Evolutionary conservation across 2,329 filamentous ascomycete genomes (phyloP).

Genomic region (Xylariales sp.): DNA sequence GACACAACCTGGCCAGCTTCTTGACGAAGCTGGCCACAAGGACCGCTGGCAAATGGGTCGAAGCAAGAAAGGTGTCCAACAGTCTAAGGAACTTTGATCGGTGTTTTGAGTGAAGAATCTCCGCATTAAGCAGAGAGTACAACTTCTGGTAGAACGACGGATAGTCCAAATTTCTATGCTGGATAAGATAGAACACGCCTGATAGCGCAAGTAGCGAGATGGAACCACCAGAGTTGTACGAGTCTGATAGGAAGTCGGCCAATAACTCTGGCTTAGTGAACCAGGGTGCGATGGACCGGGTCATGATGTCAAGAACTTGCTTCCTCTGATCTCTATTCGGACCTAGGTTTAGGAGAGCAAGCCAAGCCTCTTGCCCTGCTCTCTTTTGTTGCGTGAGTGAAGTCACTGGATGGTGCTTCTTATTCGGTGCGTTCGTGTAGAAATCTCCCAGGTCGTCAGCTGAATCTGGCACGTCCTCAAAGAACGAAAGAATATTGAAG

Average conservation of each 20-base stretch:
- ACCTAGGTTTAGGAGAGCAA: constrained; percentile 65
- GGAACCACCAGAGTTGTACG: constrained; percentile 80
- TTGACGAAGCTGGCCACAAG: constrained; percentile 97
- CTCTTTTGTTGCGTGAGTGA: constrained; percentile 70
- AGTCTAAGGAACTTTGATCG: constrained; percentile 90
- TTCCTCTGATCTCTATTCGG: constrained; percentile 74
- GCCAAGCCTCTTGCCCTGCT: constrained; percentile 81
- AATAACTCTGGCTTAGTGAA: constrained; percentile 83
- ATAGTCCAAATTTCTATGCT: constrained; percentile 92
- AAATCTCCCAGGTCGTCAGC: constrained; percentile 64
- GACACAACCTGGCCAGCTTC: constrained; percentile 73
- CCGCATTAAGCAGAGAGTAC: constrained; percentile 83
- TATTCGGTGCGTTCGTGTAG: constrained; percentile 60
- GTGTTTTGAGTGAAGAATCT: constrained; percentile 89
- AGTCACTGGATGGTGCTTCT: constrained; percentile 61
- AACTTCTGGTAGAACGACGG: constrained; percentile 90
- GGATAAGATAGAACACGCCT: constrained; percentile 91
- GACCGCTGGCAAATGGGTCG: constrained; percentile 85
- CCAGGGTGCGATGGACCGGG: constrained; percentile 79
- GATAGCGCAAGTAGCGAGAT: constrained; percentile 84
- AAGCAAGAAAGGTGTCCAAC: constrained; percentile 83
- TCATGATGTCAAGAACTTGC: constrained; percentile 67
- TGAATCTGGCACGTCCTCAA: constrained; percentile 67
- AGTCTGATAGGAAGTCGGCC: constrained; percentile 96
- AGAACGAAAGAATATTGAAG: constrained; percentile 58